phyloP scores from a whole-genome alignment of 148 eudicot genomes.

The Heliosperma pusillum region DNA sequence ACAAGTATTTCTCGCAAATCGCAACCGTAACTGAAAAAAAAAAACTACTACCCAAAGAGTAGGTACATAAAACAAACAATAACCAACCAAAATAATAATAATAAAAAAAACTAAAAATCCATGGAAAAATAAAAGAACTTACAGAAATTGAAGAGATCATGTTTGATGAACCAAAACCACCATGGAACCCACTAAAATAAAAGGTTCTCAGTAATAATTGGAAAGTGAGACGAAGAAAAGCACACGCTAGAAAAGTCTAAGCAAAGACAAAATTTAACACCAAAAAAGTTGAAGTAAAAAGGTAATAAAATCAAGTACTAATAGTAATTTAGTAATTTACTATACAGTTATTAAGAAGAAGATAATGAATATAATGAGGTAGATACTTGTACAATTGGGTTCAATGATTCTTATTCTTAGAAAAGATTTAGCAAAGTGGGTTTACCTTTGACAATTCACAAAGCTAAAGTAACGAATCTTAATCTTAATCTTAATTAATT shows the following conservation, averaged over 20 bases:
- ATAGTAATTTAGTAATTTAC: too few species aligned
- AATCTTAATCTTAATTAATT: too few species aligned
- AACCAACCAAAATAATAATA: neutral
- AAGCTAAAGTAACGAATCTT: slow-evolving; percentile 24
- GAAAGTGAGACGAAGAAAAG: neutral
- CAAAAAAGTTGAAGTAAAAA: neutral
- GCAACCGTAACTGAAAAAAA: neutral
- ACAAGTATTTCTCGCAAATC: too few species aligned
- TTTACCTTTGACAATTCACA: neutral
- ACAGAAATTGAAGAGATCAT: slow-evolving; percentile 28
- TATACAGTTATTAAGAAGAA: neutral
- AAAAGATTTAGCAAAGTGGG: neutral
- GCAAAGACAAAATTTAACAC: slow-evolving; percentile 10
- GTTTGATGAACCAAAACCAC: slow-evolving; percentile 5
- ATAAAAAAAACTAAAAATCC: neutral
- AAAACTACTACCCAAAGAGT: neutral
- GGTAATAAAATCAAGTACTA: neutral
- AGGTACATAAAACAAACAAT: neutral
- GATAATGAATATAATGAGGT: neutral
- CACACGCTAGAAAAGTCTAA: slow-evolving; percentile 20
- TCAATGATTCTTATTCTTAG: neutral
- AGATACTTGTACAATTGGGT: neutral
- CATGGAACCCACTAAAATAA: neutral
- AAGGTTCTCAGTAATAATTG: neutral
- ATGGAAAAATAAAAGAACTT: slow-evolving; percentile 11